Conservation (phyloP, 345 rosid genomes). For the Syzygium oleosum region DNA sequence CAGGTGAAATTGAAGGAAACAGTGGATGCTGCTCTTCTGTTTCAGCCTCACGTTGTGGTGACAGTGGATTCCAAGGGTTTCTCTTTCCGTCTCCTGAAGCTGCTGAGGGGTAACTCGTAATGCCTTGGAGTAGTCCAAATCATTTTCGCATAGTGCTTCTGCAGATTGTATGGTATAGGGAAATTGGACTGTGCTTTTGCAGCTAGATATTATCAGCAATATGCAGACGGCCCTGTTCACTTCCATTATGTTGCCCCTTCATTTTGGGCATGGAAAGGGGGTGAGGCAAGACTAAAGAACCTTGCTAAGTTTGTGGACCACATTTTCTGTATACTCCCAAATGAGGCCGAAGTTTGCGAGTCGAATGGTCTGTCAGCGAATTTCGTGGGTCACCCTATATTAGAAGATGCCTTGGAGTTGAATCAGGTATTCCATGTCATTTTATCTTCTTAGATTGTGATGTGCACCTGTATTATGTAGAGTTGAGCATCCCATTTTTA, state of each 20-base stretch:
- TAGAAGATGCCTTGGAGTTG: conserved; percentile 65
- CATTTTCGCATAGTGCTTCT: conserved; percentile 7
- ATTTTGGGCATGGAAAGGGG: conserved; percentile 99
- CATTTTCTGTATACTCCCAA: conserved; percentile 84
- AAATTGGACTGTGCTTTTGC: conserved; percentile 47
- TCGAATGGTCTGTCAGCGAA: conserved; percentile 66
- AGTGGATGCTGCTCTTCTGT: conserved; percentile 51
- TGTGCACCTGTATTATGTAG: background rate
- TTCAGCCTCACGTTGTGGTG: conserved; percentile 81
- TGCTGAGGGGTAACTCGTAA: conserved; percentile 44
- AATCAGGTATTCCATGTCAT: conserved; percentile 27
- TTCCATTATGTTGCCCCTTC: conserved; percentile 94
- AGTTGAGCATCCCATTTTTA: background rate
- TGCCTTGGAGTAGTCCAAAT: conserved; percentile 8
- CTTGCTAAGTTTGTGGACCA: conserved; percentile 74
- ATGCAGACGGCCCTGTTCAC: conserved; percentile 35
- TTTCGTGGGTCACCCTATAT: conserved; percentile 81
- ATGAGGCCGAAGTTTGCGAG: conserved; percentile 54
- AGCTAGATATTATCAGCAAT: conserved; percentile 48
- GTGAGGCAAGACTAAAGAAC: conserved; percentile 63
- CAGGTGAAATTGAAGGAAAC: conserved; percentile 69
- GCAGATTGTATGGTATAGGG: conserved; percentile 26
- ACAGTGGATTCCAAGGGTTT: conserved; percentile 94
- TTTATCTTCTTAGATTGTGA: background rate
- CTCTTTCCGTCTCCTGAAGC: conserved; percentile 77